These are phyloP conservation scores for Ajuga chamaepitys DNA, from an alignment of 257 asterid genomes.

Conservation along the genomic window DNA sequence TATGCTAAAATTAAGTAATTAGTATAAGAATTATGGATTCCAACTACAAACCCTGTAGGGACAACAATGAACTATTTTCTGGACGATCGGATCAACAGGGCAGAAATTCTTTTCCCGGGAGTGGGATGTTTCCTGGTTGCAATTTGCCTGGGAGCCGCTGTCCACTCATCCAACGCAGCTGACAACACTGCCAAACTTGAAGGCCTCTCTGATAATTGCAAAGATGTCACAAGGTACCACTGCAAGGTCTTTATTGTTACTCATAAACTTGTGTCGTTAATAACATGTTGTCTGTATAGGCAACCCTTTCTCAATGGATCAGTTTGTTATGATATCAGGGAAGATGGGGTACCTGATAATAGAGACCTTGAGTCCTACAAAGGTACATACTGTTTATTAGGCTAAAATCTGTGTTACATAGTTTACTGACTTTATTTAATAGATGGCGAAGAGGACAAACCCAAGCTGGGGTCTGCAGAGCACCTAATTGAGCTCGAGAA, in stretches of 20 bases:
- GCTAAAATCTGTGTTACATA: no score
- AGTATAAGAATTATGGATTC: no score
- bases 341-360: neutral
- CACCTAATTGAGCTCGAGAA: conserved; percentile 34
- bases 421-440: no score
- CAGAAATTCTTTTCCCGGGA: conserved; percentile 46
- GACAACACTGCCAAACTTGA: conserved; percentile 39
- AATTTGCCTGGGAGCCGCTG: conserved; percentile 37
- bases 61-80: conserved; percentile 43
- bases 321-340: conserved; percentile 8
- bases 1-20: neutral
- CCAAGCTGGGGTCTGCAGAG: conserved; percentile 32
- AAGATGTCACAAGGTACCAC: conserved; percentile 6
- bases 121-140: conserved; percentile 52
- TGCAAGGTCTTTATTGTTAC: neutral
- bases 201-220: neutral
- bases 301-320: neutral
- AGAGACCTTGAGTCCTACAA: neutral
- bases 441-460: conserved; percentile 12
- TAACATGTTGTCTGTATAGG: neutral
- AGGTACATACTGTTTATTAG: conserved; percentile 10
- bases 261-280: neutral
- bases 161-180: conserved; percentile 37
- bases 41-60: conserved; percentile 10
- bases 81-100: conserved; percentile 35